A percentile compares a stretch with the other conserved stretches of the same genome.
Evolutionary conservation across 345 rosid species (phyloP).

Genomic region (Euphorbia peplus): DNA sequence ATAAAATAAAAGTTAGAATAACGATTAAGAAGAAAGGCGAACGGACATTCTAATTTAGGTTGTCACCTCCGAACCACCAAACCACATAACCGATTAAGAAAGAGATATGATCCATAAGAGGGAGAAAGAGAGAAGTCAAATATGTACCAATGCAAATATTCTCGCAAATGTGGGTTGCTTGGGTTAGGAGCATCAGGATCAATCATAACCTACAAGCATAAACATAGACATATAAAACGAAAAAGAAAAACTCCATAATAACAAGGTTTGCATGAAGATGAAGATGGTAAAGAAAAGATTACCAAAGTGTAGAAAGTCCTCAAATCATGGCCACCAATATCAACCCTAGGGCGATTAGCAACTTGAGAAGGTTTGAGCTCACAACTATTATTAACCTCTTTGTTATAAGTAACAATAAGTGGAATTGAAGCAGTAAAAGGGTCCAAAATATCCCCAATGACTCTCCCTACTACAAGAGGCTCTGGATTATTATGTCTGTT

Average conservation of each 20-base stretch:
- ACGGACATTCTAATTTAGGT: too few species aligned
- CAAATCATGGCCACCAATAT: slow-evolving; percentile 58
- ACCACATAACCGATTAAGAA: too few species aligned
- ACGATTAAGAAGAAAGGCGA: too few species aligned
- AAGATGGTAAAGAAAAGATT: neutral
- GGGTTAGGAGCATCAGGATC: slow-evolving; percentile 81
- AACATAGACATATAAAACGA: neutral
- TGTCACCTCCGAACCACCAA: too few species aligned
- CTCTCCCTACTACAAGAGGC: slow-evolving; percentile 60
- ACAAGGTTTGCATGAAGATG: too few species aligned
- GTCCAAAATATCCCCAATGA: slow-evolving; percentile 63
- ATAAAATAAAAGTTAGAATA: too few species aligned
- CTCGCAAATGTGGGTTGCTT: slow-evolving; percentile 54
- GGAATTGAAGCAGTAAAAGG: slow-evolving; percentile 47
- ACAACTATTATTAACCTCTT: slow-evolving; percentile 51
- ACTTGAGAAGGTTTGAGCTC: slow-evolving; percentile 59
- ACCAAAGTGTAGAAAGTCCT: slow-evolving; percentile 70
- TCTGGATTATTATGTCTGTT: slow-evolving; percentile 36
- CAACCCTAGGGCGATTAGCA: slow-evolving; percentile 48
- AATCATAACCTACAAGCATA: slow-evolving; percentile 51
- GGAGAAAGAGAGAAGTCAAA: neutral
- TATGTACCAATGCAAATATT: slow-evolving; percentile 56
- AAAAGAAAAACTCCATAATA: neutral
- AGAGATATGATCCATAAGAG: neutral
- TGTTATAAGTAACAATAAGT: slow-evolving; percentile 34